Base-by-base conservation (phyloP, 2,329 filamentous ascomycete species). In the Penicillium sp. region DNA sequence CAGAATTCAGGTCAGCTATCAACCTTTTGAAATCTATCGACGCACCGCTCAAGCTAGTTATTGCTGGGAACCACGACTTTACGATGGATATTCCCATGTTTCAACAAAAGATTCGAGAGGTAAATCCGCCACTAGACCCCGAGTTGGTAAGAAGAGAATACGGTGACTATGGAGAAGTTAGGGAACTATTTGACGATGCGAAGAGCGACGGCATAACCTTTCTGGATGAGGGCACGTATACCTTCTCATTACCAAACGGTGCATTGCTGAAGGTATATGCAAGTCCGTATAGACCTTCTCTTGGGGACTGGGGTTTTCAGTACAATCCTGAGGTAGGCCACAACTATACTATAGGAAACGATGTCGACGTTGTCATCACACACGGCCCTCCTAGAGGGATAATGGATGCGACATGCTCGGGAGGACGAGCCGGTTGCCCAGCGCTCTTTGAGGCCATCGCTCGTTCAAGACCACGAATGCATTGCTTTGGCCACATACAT, bases 31-130 rank as follows among this genome's bases (percentile, higher is more conserved):
- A 76, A 5, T 56, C 61, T 1, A 69, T 85, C n/a, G 65, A 77
- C 6, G 82, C 84, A 1, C 80, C 82, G 0, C 73, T 86, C 7
- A 86, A 86, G 64, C 75, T 87, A 3, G 78, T 82, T 48, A 86
- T 87, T 62, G 78, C 84, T 2, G 84, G 85, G 2, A 86, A 86
- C 62, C 84, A 87, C 66, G 84, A 87, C 66, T 77, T 80, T 51
- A 80, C 75, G 5, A 63, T 80, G 46, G 79, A 84, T 60, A 67
- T 66, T 2, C 65, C 67, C 0, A 68, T 68, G 0, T 85, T 82
- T 53, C 61, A 74, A 47, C 65, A 67, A 13, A 78, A 76, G 47
- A 58, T 78, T 26, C 60, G 63, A 3, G 73, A 77, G 5, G 67
- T 70, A 23, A 55, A 55, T 17, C 64, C 69, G 4, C 63, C 66